Evolutionary conservation across 2,329 filamentous ascomycete genomes (phyloP).

Genomic region (Claviceps cyperi): DNA sequence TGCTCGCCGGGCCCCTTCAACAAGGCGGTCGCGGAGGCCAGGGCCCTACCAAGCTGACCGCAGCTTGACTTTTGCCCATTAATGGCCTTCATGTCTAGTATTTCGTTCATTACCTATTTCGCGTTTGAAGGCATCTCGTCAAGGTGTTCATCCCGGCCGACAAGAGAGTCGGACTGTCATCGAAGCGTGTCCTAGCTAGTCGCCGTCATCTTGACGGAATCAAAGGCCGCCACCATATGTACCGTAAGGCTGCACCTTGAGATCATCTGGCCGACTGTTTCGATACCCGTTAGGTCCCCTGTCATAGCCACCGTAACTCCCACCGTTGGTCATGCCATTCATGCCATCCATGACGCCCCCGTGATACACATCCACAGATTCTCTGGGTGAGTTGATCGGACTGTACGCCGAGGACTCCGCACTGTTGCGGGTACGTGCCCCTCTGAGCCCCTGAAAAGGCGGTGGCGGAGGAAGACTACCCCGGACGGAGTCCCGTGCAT

Average conservation of each 20-base stretch:
- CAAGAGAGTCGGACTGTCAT: conserved; percentile 59
- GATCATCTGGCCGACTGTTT: conserved; percentile 32
- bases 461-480: conserved; percentile 35
- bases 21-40: conserved; percentile 50
- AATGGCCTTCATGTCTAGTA: conserved; percentile 54
- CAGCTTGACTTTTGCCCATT: conserved; percentile 46
- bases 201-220: conserved; percentile 7
- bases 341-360: conserved; percentile 16
- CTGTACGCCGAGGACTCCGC: conserved; percentile 62
- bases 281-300: conserved; percentile 27
- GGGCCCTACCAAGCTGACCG: conserved; percentile 34
- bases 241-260: conserved; percentile 25
- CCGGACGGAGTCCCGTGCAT: conserved; percentile 20
- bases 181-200: conserved; percentile 50
- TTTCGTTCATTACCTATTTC: conserved; percentile 52
- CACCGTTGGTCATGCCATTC: conserved; percentile 24
- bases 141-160: conserved; percentile 73
- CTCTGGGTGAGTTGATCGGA: conserved; percentile 53
- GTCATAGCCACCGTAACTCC: conserved; percentile 20
- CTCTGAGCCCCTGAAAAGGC: conserved; percentile 43
- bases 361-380: conserved; percentile 33
- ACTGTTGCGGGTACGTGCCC: conserved; percentile 39
- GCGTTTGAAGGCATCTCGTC: conserved; percentile 49
- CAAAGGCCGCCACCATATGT: conserved; percentile 8
- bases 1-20: conserved; percentile 38